Base-by-base conservation (phyloP, 768 basidiomycete genomes). In the Boletus coccyginus region DNA sequence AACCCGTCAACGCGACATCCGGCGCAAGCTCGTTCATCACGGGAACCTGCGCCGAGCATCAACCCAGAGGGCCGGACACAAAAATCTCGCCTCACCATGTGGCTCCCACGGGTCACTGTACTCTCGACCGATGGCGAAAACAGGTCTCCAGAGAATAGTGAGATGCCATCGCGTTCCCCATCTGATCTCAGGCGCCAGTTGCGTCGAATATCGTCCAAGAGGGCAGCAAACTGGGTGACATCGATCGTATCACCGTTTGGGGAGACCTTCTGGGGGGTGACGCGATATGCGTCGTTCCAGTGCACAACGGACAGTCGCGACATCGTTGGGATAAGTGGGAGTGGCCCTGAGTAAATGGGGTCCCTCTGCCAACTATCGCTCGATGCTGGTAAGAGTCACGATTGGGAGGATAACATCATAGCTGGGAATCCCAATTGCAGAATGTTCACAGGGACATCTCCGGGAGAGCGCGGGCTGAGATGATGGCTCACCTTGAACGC, bases 61-160 rank as follows among this genome's bases (percentile, higher is more conserved):
- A 46, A 46, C 45, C 16, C 9, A n/a, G 9, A 24, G 35, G 27
- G 29, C 31, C 31, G 12, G 50, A 21, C 56, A 8, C 19, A 24
- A 43, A 16, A 36, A 7, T 19, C 24, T 5, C 3, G 21, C 63
- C 76, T 52, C 61, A 91, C 92, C 92, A 94, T 92, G 81, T 94
- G 92, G 63, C 87, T 90, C 46, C 93, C 93, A 68, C 93, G 78
- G 7, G 93, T 94, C 36, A 96, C 86, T 6, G 89, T 86, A 60
- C 87, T 90, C 73, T 95, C 94, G 1, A 91, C 79, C 2, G 88
- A 91, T 0, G 93, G 94, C 24, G 88, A 86, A 69, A 95, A 95
- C 12, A 92, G 76, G 70, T 96, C 94, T 9, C 94, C 94, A 36
- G 91, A 94, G 71, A 95, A 97, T 5, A 97, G 72, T 0, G 87